These are phyloP conservation scores for Xylariales sp. DNA, from an alignment of 2,329 filamentous ascomycete species.

Conservation along the genomic window DNA sequence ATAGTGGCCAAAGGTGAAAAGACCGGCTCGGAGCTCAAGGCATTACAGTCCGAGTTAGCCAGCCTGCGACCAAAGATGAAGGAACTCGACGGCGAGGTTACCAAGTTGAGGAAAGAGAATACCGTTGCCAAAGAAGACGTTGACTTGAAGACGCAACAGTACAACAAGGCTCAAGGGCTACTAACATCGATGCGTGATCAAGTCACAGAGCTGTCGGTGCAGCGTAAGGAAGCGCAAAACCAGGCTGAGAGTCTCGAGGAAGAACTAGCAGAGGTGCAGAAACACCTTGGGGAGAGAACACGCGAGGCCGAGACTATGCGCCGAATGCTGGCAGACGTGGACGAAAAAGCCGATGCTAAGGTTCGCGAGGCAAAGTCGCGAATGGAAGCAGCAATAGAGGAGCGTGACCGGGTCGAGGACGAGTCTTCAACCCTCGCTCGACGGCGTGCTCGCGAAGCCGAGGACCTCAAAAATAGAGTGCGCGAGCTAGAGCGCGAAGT, in stretches of 20 bases:
- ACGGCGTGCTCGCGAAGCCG: slow-evolving; percentile 81
- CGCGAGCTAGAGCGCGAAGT: slow-evolving; percentile 84
- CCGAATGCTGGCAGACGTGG: slow-evolving; percentile 84
- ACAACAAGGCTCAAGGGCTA: slow-evolving; percentile 84
- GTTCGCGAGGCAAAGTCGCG: slow-evolving; percentile 89
- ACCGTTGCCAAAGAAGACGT: slow-evolving; percentile 79
- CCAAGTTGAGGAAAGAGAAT: slow-evolving; percentile 75
- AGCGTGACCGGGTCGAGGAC: slow-evolving; percentile 91
- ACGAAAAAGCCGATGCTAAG: slow-evolving; percentile 82
- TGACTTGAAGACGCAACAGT: slow-evolving; percentile 85
- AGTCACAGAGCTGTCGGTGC: slow-evolving; percentile 85
- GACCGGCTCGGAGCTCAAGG: slow-evolving; percentile 74
- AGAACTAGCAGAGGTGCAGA: slow-evolving; percentile 88
- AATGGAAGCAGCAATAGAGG: slow-evolving; percentile 91
- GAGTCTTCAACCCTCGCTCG: slow-evolving; percentile 83
- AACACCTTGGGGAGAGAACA: slow-evolving; percentile 86
- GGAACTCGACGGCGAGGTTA: slow-evolving; percentile 79
- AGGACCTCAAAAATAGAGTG: slow-evolving; percentile 83
- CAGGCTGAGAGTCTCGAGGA: slow-evolving; percentile 90
- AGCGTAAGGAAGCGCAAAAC: slow-evolving; percentile 88
- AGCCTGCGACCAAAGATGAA: slow-evolving; percentile 70
- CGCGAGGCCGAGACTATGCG: slow-evolving; percentile 97
- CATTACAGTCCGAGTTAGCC: slow-evolving; percentile 77
- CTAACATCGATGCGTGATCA: slow-evolving; percentile 95
- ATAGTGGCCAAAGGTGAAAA: slow-evolving; percentile 79